phyloP scores from a whole-genome alignment of 2,329 filamentous ascomycete species.

The Pseudogymnoascus sp. region DNA sequence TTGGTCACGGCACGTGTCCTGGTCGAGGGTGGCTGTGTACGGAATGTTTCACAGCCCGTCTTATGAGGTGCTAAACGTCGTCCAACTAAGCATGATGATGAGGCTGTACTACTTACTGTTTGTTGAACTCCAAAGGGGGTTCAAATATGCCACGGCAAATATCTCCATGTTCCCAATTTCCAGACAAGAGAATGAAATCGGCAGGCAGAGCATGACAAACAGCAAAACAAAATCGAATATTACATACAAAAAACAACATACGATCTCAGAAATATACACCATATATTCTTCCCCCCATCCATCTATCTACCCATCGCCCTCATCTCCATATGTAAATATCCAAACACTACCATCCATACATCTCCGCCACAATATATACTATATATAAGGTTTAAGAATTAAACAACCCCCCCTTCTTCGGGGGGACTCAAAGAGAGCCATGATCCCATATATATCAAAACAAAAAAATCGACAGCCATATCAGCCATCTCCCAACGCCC shows the following conservation, averaged over 20 bases:
- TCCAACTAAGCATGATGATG: too few relatives aligned
- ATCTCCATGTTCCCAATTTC: background rate
- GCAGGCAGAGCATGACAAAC: background rate
- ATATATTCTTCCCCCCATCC: background rate
- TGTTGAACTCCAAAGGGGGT: background rate
- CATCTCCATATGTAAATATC: background rate
- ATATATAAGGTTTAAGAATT: constrained; percentile 1
- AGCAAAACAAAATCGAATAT: background rate
- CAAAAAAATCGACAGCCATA: background rate
- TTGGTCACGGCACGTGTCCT: background rate
- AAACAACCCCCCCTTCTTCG: background rate
- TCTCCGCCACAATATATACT: background rate
- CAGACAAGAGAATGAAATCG: background rate
- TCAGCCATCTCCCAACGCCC: background rate
- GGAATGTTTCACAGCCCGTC: background rate
- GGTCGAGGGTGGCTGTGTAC: background rate
- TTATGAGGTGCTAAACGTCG: background rate
- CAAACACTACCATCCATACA: background rate
- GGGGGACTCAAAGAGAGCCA: background rate
- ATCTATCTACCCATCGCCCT: background rate
- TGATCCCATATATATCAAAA: background rate
- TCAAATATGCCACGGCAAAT: background rate
- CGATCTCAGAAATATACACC: background rate
- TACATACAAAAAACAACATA: background rate
- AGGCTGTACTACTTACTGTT: too few relatives aligned